Evolutionary conservation across 306 rosid species (phyloP).

Genomic region (Prunus salicina): DNA sequence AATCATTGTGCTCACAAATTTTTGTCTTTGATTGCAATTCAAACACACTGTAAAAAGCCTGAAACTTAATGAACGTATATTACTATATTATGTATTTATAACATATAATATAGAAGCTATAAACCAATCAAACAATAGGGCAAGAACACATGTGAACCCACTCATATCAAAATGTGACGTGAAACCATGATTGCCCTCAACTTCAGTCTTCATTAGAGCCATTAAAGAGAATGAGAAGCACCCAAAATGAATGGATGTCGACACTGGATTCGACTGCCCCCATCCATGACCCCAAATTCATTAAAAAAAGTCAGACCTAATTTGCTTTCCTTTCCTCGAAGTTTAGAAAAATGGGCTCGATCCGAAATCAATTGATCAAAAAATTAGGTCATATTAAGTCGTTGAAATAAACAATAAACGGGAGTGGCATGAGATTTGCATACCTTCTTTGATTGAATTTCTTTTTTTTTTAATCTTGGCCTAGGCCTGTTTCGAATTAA

Average conservation of each 20-base stretch:
- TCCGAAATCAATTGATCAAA: no score
- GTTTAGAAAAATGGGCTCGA: no score
- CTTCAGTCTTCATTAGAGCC: slow-evolving; percentile 3
- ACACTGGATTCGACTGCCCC: background rate
- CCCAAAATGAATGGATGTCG: background rate
- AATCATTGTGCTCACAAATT: slow-evolving; percentile 29
- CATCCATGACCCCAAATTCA: background rate
- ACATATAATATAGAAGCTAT: background rate
- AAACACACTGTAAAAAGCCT: slow-evolving; percentile 9
- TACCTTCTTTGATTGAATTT: background rate
- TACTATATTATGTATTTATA: background rate
- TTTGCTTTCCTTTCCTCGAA: no score
- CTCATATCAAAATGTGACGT: slow-evolving; percentile 26
- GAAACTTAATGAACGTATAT: background rate
- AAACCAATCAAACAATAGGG: background rate
- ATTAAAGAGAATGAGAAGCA: slow-evolving; percentile 1
- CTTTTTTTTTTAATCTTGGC: background rate
- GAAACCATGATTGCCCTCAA: slow-evolving; percentile 20
- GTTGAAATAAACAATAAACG: no score
- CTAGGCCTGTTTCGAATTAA: background rate
- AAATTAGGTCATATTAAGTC: no score
- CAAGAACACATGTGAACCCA: slow-evolving; percentile 17
- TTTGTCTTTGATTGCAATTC: slow-evolving; percentile 20
- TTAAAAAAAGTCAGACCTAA: background rate
- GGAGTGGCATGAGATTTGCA: no score